Percentiles rank a stretch among this genome's conserved stretches.
Evolutionary conservation across 1,284 basidiomycete genomes (phyloP).

Genomic region (Tetrapyrgos nigripes): DNA sequence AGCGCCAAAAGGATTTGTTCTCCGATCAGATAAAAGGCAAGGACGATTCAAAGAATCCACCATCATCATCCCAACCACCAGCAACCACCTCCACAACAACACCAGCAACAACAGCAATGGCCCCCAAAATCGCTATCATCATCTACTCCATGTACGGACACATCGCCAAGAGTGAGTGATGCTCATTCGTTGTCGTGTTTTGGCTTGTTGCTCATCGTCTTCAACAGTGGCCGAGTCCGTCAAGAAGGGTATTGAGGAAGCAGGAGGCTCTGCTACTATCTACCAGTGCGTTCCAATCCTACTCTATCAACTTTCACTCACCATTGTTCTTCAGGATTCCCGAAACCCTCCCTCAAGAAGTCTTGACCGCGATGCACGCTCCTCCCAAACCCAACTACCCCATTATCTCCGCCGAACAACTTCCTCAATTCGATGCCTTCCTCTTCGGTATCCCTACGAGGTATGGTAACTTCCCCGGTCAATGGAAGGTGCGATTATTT

Average conservation of each 20-base stretch:
- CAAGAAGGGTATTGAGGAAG: conserved; percentile 72
- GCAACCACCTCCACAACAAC: background rate
- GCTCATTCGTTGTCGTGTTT: background rate
- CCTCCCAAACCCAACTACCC: conserved; percentile 78
- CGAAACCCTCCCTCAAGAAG: conserved; percentile 85
- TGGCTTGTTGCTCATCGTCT: conserved; percentile 4
- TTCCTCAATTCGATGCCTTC: conserved; percentile 73
- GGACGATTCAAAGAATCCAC: background rate
- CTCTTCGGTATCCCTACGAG: conserved; percentile 83
- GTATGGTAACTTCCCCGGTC: conserved; percentile 73
- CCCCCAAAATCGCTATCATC: conserved; percentile 77
- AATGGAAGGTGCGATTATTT: conserved; percentile 63
- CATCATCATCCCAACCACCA: background rate
- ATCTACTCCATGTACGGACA: conserved; percentile 89
- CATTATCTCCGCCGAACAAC: conserved; percentile 67
- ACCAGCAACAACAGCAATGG: conserved; percentile 16
- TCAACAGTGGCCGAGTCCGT: conserved; percentile 77
- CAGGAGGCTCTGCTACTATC: conserved; percentile 77
- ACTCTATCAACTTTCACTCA: conserved; percentile 3
- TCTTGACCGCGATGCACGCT: conserved; percentile 82
- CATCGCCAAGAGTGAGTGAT: conserved; percentile 66
- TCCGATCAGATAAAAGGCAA: conserved; percentile 15
- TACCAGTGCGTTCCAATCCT: conserved; percentile 63
- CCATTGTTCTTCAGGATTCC: conserved; percentile 60
- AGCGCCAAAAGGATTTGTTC: conserved; percentile 11